phyloP scores from a whole-genome alignment of 2,329 filamentous ascomycete genomes.

The Venturia pyrina region DNA sequence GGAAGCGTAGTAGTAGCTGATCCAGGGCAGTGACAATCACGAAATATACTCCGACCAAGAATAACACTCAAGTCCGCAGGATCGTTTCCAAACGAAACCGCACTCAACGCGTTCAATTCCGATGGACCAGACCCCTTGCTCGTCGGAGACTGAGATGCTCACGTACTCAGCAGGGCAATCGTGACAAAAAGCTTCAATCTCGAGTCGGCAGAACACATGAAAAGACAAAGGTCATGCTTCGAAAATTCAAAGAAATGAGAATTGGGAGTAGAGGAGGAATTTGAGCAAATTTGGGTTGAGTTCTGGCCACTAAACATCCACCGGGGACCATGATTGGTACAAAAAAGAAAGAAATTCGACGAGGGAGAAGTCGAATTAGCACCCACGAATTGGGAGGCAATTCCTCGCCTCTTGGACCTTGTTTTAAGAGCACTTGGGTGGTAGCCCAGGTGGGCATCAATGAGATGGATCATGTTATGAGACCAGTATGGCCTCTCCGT shows the following conservation, averaged over 20 bases:
- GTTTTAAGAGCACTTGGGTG: no score
- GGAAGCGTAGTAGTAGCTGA: neutral
- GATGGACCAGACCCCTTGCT: neutral
- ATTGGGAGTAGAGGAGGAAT: neutral
- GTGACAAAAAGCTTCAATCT: neutral
- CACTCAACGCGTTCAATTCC: neutral
- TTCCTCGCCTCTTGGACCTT: no score
- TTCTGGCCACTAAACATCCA: no score
- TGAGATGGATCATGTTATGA: no score
- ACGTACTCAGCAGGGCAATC: neutral
- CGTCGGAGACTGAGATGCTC: neutral
- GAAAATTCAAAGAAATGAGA: neutral
- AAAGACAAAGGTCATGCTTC: neutral
- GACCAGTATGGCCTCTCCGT: no score
- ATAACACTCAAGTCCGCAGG: neutral
- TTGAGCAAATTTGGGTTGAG: no score
- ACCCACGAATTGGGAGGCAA: no score
- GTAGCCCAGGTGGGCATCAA: no score
- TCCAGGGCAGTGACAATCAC: neutral
- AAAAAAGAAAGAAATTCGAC: no score
- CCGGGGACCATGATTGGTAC: no score
- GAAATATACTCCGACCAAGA: neutral
- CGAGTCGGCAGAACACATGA: neutral
- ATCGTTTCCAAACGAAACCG: neutral
- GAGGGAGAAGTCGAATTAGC: no score